Evolutionary conservation across 1,284 basidiomycete species (phyloP).

Genomic region (Anthracocystis walkeri): DNA sequence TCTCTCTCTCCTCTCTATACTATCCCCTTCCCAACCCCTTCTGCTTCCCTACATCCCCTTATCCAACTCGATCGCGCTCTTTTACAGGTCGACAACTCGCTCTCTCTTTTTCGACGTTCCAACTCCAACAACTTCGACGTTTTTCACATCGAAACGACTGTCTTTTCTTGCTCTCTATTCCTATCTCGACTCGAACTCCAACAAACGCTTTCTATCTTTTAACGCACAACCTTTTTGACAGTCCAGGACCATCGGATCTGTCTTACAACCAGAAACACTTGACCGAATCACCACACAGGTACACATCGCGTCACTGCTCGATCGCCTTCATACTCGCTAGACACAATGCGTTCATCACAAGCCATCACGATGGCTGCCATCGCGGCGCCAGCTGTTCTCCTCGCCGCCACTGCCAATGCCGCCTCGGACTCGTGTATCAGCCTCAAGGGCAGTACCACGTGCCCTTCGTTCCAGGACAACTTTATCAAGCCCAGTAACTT

Average conservation of each 20-base stretch:
- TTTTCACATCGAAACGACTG: conserved; percentile 28
- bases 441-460: conserved; percentile 52
- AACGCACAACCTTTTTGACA: conserved; percentile 1
- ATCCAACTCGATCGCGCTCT: conserved; percentile 33
- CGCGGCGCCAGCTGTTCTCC: conserved; percentile 35
- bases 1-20: conserved; percentile 11
- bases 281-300: background rate
- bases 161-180: conserved; percentile 31
- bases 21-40: conserved; percentile 11
- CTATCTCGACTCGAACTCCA: conserved; percentile 5
- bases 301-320: background rate
- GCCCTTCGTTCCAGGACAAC: conserved; percentile 61
- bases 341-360: conserved; percentile 44
- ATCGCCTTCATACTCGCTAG: background rate
- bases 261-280: conserved; percentile 1
- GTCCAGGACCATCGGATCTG: background rate
- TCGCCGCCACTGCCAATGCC: conserved; percentile 28
- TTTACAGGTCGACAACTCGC: conserved; percentile 19
- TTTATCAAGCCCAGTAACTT: conserved; percentile 69
- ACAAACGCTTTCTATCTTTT: conserved; percentile 5
- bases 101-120: conserved; percentile 16
- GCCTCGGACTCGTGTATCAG: conserved; percentile 56
- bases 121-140: conserved; percentile 18
- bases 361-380: conserved; percentile 29
- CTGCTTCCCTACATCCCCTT: conserved; percentile 4